Conservation (phyloP, 352 stramenopile genomes). For the Aphanomyces stellatus region DNA sequence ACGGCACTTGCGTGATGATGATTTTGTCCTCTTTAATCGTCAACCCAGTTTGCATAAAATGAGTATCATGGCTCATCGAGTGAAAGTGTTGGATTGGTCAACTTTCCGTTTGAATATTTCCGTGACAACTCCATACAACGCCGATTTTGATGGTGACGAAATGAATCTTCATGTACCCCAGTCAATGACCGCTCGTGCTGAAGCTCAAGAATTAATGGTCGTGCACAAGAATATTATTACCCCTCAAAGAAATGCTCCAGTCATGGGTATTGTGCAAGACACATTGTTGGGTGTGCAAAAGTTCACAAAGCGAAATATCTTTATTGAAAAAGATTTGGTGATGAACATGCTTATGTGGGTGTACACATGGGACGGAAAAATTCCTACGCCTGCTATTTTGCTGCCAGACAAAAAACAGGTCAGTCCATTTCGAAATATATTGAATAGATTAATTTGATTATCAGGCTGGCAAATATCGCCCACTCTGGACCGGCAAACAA, state of each 20-base stretch:
- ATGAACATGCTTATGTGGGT: conserved; percentile 99
- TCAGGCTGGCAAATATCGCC: conserved; percentile 57
- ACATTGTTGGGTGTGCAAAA: conserved; percentile 95
- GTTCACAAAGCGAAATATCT: conserved; percentile 98
- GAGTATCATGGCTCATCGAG: conserved; percentile 99
- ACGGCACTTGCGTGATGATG: conserved; percentile 96
- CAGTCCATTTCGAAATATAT: too few species aligned
- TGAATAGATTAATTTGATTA: background rate
- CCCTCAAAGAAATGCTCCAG: conserved; percentile 96
- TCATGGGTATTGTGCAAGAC: conserved; percentile 99
- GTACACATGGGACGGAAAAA: conserved; percentile 93
- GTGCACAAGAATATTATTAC: conserved; percentile 98
- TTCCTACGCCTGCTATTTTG: conserved; percentile 95
- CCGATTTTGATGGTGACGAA: conserved; percentile 99
- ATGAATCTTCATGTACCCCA: conserved; percentile 99
- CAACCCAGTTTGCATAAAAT: conserved; percentile 99
- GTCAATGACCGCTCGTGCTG: conserved; percentile 94
- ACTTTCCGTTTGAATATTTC: conserved; percentile 99
- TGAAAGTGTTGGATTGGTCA: conserved; percentile 99
- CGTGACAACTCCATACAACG: conserved; percentile 98
- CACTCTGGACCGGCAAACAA: conserved; percentile 98
- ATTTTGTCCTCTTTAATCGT: conserved; percentile 99
- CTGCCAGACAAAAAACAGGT: conserved; percentile 88
- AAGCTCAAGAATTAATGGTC: conserved; percentile 98
- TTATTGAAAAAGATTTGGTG: conserved; percentile 95